These are phyloP conservation scores for Antitrichia curtipendula DNA, from an alignment of 225 moss, liverwort and hornwort species.

Conservation along the genomic window DNA sequence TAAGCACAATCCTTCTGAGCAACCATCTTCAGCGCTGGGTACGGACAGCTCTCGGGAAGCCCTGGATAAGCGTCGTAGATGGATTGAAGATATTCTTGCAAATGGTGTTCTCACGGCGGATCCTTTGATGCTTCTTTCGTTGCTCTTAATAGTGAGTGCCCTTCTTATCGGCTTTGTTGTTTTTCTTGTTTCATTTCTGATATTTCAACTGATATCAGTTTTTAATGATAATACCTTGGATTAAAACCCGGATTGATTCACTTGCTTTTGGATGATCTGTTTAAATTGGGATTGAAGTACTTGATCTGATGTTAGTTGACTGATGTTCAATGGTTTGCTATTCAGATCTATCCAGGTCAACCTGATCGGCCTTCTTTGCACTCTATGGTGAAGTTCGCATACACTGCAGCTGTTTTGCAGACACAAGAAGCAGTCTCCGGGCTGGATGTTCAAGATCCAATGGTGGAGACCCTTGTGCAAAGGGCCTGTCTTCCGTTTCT, in stretches of 20 bases:
- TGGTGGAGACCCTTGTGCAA: conserved; percentile 18
- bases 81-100: conserved; percentile 17
- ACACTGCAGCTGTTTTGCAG: conserved; percentile 66
- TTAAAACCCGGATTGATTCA: neutral
- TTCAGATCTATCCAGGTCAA: conserved; percentile 18
- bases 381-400: conserved; percentile 71
- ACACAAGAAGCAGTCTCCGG: conserved; percentile 39
- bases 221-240: neutral
- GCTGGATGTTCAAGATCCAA: conserved; percentile 4
- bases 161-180: neutral
- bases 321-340: neutral
- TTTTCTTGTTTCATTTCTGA: neutral
- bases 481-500: conserved; percentile 78
- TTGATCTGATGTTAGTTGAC: neutral
- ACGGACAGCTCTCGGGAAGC: neutral
- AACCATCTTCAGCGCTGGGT: neutral
- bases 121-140: conserved; percentile 63
- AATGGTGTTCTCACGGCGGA: conserved; percentile 58
- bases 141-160: conserved; percentile 63
- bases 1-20: neutral
- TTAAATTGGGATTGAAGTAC: neutral
- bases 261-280: neutral
- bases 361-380: neutral
- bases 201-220: neutral
- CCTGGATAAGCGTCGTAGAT: neutral